phyloP scores from a whole-genome alignment of 805 yeast species.

The Cyberlindnera bimundalis region DNA sequence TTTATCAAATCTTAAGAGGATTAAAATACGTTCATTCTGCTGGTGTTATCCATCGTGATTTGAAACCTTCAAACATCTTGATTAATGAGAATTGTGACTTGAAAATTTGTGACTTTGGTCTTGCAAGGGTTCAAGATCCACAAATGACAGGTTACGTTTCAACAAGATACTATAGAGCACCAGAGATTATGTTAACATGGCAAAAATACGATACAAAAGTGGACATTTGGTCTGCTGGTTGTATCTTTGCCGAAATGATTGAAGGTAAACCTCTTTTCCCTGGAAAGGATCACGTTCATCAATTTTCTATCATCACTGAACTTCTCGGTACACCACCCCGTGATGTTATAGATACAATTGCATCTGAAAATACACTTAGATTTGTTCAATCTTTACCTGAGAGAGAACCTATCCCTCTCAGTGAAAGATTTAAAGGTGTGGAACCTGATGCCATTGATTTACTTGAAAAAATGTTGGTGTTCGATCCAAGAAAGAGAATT shows the following conservation, averaged over 20 bases:
- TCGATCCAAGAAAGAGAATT: slow-evolving; percentile 92
- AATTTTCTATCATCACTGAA: slow-evolving; percentile 94
- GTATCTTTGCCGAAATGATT: slow-evolving; percentile 96
- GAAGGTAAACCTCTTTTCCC: slow-evolving; percentile 97
- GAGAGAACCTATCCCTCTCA: slow-evolving; percentile 86
- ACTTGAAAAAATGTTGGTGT: slow-evolving; percentile 84
- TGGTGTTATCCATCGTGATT: slow-evolving; percentile 86
- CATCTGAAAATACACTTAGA: slow-evolving; percentile 90
- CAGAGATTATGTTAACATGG: slow-evolving; percentile 98
- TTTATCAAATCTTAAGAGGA: slow-evolving; percentile 90
- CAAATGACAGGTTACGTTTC: slow-evolving; percentile 99
- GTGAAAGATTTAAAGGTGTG: slow-evolving; percentile 72
- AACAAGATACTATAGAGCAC: slow-evolving; percentile 94
- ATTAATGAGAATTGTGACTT: slow-evolving; percentile 89
- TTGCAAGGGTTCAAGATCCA: slow-evolving; percentile 96
- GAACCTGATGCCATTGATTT: slow-evolving; percentile 87
- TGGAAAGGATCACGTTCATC: slow-evolving; percentile 97
- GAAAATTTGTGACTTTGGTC: slow-evolving; percentile 90
- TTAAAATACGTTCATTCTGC: slow-evolving; percentile 88
- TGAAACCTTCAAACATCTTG: slow-evolving; percentile 80
- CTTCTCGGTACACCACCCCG: slow-evolving; percentile 93
- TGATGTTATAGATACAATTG: slow-evolving; percentile 93
- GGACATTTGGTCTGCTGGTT: slow-evolving; percentile 97
- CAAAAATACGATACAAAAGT: slow-evolving; percentile 96
- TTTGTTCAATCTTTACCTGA: slow-evolving; percentile 93